Conservation (phyloP, 1,139 yeast species). For the Suhomyces choctaworum region DNA sequence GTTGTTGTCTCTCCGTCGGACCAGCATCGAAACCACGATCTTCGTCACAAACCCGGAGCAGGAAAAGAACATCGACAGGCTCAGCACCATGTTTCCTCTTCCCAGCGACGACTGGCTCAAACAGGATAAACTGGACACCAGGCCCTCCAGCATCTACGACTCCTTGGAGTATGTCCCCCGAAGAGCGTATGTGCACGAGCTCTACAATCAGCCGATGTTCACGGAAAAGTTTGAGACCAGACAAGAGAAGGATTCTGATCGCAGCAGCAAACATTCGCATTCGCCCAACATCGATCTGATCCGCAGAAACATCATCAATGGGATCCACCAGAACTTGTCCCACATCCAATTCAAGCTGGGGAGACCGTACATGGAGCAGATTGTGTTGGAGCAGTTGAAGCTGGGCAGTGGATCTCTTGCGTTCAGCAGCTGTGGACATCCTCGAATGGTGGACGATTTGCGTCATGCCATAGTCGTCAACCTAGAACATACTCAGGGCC, state of each 20-base stretch:
- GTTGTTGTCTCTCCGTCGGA: conserved; percentile 27
- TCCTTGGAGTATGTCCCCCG: not conserved
- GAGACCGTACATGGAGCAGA: conserved; percentile 42
- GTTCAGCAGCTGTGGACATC: conserved; percentile 51
- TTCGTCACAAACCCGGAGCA: conserved; percentile 35
- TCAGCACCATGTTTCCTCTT: not conserved
- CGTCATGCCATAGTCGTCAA: conserved; percentile 2
- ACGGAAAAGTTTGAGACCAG: not conserved
- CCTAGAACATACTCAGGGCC: conserved; percentile 2
- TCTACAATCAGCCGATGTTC: not conserved
- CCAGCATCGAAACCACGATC: conserved; percentile 30
- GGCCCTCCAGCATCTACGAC: not conserved
- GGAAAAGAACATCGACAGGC: not conserved
- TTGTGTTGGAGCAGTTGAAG: conserved; percentile 37
- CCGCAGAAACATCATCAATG: not conserved
- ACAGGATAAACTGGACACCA: not conserved
- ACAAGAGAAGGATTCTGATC: not conserved
- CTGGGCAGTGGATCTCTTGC: conserved; percentile 29
- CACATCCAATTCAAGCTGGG: conserved; percentile 34
- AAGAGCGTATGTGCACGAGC: not conserved
- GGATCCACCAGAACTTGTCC: conserved; percentile 4
- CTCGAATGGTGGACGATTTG: conserved; percentile 48
- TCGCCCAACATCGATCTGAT: not conserved
- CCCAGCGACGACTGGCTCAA: not conserved
- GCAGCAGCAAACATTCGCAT: too few relatives aligned